Percentiles rank a stretch among this genome's conserved stretches.
Conservation (phyloP, 2,329 filamentous ascomycete species). For the Colletotrichum eremochloae region DNA sequence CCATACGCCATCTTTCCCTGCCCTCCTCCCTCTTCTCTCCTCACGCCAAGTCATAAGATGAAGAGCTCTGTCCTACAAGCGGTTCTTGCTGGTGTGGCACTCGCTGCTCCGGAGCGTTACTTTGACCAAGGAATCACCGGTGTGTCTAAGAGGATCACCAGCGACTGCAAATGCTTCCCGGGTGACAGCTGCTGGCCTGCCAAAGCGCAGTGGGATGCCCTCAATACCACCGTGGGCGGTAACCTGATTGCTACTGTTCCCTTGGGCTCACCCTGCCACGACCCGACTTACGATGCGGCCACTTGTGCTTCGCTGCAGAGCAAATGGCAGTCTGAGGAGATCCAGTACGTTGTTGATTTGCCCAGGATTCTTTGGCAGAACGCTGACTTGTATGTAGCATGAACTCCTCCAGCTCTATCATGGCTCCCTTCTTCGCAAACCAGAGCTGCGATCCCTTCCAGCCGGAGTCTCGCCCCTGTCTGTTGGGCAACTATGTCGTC, state of each 20-base stretch:
- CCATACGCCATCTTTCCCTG: background rate
- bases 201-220: constrained; percentile 53
- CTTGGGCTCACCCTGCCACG: constrained; percentile 60
- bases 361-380: background rate
- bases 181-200: constrained; percentile 65
- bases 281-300: constrained; percentile 58
- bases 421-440: constrained; percentile 56
- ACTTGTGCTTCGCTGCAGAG: constrained; percentile 58
- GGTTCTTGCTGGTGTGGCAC: constrained; percentile 30
- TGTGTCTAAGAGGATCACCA: constrained; percentile 51
- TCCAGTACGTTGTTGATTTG: constrained; percentile 56
- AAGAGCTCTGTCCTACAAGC: constrained; percentile 36
- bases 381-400: constrained; percentile 45
- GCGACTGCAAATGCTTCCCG: constrained; percentile 60
- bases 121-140: background rate
- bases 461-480: constrained; percentile 55
- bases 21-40: background rate
- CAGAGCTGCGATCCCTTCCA: constrained; percentile 57
- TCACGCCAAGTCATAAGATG: constrained; percentile 21
- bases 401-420: constrained; percentile 56
- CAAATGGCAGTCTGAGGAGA: constrained; percentile 59
- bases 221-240: constrained; percentile 65
- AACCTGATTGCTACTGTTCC: constrained; percentile 63
- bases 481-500: constrained; percentile 59
- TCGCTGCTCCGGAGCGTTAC: constrained; percentile 27